These are phyloP conservation scores for Fraxinus floribunda DNA, from an alignment of 305 asterid species.

Conservation along the genomic window DNA sequence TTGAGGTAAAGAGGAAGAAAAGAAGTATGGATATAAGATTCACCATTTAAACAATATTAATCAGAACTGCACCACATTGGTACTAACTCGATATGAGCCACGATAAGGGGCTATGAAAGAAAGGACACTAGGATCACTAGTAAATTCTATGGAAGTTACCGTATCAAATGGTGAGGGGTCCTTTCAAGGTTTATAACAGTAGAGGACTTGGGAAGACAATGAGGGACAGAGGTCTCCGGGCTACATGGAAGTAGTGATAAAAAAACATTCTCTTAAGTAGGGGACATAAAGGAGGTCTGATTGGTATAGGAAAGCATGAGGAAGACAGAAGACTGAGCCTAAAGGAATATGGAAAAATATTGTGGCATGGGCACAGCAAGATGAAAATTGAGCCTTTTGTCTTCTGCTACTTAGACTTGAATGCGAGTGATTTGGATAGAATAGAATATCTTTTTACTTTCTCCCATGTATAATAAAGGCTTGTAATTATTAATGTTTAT, in stretches of 20 bases:
- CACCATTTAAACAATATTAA: background rate
- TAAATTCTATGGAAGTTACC: background rate
- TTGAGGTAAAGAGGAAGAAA: background rate
- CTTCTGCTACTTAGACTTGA: background rate
- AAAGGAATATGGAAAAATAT: background rate
- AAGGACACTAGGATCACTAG: background rate
- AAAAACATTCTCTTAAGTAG: background rate
- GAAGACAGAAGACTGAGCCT: background rate
- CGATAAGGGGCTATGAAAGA: background rate
- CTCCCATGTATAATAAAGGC: background rate
- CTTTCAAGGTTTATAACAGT: background rate
- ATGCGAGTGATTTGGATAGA: background rate
- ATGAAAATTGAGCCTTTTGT: background rate
- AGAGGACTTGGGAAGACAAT: background rate
- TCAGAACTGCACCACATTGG: background rate
- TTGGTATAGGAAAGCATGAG: background rate
- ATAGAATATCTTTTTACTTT: background rate
- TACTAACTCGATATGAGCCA: background rate
- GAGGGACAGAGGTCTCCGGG: background rate
- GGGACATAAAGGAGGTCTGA: background rate
- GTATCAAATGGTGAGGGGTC: background rate
- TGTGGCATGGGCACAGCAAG: background rate
- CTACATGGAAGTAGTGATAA: background rate
- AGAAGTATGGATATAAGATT: background rate
- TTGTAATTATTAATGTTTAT: background rate